A percentile compares a stretch with the other conserved stretches of the same genome.
Evolutionary conservation across 1,284 basidiomycete genomes (phyloP).

Genomic region (Rhizopogon parksii): DNA sequence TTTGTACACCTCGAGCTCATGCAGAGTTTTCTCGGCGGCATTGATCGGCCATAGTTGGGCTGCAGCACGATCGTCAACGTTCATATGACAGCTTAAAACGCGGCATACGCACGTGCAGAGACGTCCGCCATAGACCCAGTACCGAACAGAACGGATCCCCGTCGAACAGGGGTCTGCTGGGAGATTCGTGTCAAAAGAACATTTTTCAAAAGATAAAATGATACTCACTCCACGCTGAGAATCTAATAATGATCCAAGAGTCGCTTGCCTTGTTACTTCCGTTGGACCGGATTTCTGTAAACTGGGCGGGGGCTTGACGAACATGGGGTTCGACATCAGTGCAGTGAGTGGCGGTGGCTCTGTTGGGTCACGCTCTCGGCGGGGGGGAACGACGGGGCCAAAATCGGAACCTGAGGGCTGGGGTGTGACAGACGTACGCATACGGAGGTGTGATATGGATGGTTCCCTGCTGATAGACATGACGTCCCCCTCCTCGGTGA

Average conservation of each 20-base stretch:
- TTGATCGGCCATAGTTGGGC: constrained; percentile 35
- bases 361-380: constrained; percentile 41
- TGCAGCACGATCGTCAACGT: constrained; percentile 14
- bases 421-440: constrained; percentile 63
- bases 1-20: constrained; percentile 67
- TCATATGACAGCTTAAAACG: constrained; percentile 6
- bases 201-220: constrained; percentile 3
- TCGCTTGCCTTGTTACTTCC: constrained; percentile 32
- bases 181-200: constrained; percentile 6
- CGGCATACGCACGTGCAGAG: constrained; percentile 21
- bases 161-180: constrained; percentile 38
- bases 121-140: constrained; percentile 30
- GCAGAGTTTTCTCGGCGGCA: constrained; percentile 56
- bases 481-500: constrained; percentile 34
- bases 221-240: constrained; percentile 46
- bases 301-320: constrained; percentile 54
- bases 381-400: constrained; percentile 34
- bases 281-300: constrained; percentile 27
- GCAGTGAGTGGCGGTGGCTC: constrained; percentile 62
- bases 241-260: constrained; percentile 58
- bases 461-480: constrained; percentile 31
- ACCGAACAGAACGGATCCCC: constrained; percentile 46
- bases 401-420: constrained; percentile 49
- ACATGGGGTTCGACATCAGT: constrained; percentile 57
- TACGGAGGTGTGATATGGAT: constrained; percentile 43